Base-by-base conservation (phyloP, 371 early-diverging fungal species). In the Lichtheimia hyalospora region DNA sequence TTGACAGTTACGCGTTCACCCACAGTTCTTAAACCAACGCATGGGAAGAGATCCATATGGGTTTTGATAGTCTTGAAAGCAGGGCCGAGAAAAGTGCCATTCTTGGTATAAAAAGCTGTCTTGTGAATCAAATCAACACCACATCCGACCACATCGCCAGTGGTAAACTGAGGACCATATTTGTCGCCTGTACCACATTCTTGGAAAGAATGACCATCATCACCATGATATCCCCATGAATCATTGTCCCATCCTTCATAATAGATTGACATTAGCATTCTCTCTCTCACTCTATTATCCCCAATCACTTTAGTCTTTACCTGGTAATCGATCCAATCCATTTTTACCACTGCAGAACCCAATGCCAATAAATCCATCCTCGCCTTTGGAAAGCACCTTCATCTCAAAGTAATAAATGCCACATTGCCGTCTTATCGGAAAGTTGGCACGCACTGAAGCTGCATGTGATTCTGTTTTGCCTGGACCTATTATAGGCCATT, bases 341-440 rank as follows among this genome's bases (percentile, higher is more conserved):
- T 90, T 86, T 4, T 82, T 79, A 7, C 72, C 60, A 15, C 72
- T 73, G 57, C 91, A 87, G 44, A 96, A 86, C 21, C 97, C 97
- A 42, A 97, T 81, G 3, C 96, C 96, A 56, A 97, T 96, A 64
- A 88, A 92, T 59, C 99, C 99, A 65, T 94, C 89, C 16, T 90
- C 81, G 18, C 97, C 99, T 68, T 95, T 95, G 67, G 85, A 88
- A 34, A 91, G 77, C 55, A 98, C 83, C 18, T 73, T 71, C 46
- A 93, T 85, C 68, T 98, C 99, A 68, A 76, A 98, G 70, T 97
- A 98, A 67, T 86, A 97, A 16, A 97, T 72, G 0, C 97, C 97
- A 56, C 88, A 86, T 56, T 91, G 91, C n/a, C 87, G 81, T 27
- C 92, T 92, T 48, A 96, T 94, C 10, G 92, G 83, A 42, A 77